phyloP scores from a whole-genome alignment of 2,329 filamentous ascomycete genomes.

The Sporothrix curviconia region DNA sequence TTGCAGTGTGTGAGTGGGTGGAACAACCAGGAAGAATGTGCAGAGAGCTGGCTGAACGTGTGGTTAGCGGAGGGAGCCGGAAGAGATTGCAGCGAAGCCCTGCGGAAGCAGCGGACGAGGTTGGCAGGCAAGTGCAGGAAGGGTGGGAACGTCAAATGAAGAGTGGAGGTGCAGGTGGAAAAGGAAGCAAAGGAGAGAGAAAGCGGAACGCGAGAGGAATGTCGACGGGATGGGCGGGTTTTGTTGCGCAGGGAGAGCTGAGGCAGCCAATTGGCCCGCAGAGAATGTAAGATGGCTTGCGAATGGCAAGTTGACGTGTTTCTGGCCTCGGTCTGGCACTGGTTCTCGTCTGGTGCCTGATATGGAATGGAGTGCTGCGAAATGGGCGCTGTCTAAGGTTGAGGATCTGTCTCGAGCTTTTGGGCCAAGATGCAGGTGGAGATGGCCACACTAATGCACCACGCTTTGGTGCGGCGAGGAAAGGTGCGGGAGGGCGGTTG shows the following conservation, averaged over 20 bases:
- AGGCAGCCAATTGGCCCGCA: neutral
- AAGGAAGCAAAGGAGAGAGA: neutral
- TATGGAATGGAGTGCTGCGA: neutral
- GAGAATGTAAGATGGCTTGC: neutral
- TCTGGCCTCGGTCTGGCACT: neutral
- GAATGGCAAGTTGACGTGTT: neutral
- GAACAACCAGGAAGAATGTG: no score
- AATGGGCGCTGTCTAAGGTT: neutral
- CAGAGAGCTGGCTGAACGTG: no score
- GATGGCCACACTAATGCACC: neutral
- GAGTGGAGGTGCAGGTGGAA: no score
- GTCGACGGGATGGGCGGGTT: neutral
- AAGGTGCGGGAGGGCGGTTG: neutral
- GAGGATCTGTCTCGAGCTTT: neutral
- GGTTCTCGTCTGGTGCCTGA: neutral
- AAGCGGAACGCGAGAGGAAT: conserved; percentile 1
- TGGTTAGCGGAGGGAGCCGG: no score
- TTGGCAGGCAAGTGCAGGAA: no score
- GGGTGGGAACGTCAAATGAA: no score
- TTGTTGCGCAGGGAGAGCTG: neutral
- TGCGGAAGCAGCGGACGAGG: no score
- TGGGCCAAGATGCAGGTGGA: neutral
- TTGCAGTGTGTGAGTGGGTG: no score
- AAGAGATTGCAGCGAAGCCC: no score
- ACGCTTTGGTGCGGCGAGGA: neutral